Conservation (phyloP, 352 stramenopile genomes). For the Poterioochromonas sp. region DNA sequence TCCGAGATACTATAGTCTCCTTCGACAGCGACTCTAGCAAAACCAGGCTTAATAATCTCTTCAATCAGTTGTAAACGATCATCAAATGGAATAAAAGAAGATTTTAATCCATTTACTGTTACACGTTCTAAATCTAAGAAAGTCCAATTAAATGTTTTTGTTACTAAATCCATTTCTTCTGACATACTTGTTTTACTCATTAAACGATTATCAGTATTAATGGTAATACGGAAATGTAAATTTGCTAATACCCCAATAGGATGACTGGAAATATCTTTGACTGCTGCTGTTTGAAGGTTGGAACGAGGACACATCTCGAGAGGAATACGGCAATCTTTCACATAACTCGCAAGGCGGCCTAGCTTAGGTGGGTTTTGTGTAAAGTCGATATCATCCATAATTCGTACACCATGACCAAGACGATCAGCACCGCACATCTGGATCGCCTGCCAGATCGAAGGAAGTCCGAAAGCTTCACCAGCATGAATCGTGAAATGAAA, state of each 20-base stretch:
- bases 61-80: background rate
- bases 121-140: conserved; percentile 1
- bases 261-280: background rate
- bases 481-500: conserved; percentile 18
- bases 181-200: background rate
- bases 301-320: background rate
- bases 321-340: background rate
- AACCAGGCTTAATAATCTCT: conserved; percentile 2
- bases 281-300: background rate
- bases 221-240: background rate
- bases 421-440: background rate
- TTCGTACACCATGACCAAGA: conserved; percentile 5
- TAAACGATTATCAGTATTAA: conserved; percentile 11
- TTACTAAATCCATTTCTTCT: background rate
- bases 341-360: background rate
- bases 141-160: background rate
- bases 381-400: background rate
- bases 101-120: background rate
- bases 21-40: no score
- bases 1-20: no score
- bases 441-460: conserved; percentile 6
- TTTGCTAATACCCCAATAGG: background rate
- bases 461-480: background rate
- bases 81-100: conserved; percentile 6
- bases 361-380: background rate